Conservation (phyloP, 2,329 filamentous ascomycete species). For the Aspergillus proliferans region DNA sequence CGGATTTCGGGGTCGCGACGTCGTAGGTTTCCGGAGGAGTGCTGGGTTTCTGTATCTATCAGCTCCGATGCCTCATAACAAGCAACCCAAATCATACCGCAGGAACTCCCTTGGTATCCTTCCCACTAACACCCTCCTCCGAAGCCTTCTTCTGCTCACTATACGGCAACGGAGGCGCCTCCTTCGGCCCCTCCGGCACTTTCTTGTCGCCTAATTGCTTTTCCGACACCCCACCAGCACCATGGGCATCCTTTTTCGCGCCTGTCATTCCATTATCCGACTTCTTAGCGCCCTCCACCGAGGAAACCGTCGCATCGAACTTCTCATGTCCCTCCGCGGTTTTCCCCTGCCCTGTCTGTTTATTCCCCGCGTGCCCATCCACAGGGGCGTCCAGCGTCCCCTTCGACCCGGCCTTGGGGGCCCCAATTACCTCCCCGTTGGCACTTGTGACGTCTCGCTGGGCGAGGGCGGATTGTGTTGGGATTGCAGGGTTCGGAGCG, state of each 20-base stretch:
- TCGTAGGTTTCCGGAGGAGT: constrained; percentile 76
- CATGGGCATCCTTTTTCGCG: constrained; percentile 75
- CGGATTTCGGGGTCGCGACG: constrained; percentile 60
- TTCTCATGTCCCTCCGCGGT: constrained; percentile 27
- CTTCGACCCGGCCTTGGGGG: constrained; percentile 27
- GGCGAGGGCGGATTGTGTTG: neutral
- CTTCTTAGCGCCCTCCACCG: constrained; percentile 4
- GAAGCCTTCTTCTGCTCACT: constrained; percentile 67
- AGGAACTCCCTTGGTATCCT: constrained; percentile 33
- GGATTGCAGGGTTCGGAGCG: constrained; percentile 4
- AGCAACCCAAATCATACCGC: constrained; percentile 40
- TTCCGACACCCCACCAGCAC: constrained; percentile 81
- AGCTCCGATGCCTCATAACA: neutral
- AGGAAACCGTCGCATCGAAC: constrained; percentile 18
- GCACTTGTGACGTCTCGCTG: neutral
- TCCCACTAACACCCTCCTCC: constrained; percentile 24
- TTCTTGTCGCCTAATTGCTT: constrained; percentile 71
- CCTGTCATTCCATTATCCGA: neutral
- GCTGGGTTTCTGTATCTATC: constrained; percentile 61
- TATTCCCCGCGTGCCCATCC: constrained; percentile 74
- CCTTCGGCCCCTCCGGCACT: constrained; percentile 76
- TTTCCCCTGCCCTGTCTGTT: constrained; percentile 22
- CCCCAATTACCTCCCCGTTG: constrained; percentile 11
- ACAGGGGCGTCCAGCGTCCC: constrained; percentile 78
- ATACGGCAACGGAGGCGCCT: constrained; percentile 73